Evolutionary conservation across 202 grass and related monocot species (phyloP).

Genomic region (Digitaria exilis): DNA sequence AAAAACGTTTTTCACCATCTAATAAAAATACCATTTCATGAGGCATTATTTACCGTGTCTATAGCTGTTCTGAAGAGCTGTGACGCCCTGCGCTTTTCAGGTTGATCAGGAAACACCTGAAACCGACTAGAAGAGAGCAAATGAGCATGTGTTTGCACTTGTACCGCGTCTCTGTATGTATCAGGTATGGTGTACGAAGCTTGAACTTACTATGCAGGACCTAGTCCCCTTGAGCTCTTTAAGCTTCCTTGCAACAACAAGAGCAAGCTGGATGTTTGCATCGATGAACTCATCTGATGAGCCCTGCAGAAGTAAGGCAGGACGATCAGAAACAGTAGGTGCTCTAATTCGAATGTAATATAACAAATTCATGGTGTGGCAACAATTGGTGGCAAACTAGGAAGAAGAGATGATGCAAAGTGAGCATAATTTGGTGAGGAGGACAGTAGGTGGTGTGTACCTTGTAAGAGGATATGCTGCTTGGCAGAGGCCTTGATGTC

Average conservation of each 20-base stretch:
- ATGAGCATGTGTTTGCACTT: slow-evolving; percentile 26
- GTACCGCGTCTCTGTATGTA: not conserved
- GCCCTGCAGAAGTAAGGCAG: slow-evolving; percentile 52
- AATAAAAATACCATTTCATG: not conserved
- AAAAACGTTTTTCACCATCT: not conserved
- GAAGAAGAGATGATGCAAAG: not conserved
- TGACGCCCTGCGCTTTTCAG: slow-evolving; percentile 84
- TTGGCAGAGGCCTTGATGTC: slow-evolving; percentile 71
- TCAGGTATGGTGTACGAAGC: not conserved
- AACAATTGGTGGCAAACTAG: not conserved
- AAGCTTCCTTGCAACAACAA: slow-evolving; percentile 78
- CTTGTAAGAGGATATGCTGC: slow-evolving; percentile 94
- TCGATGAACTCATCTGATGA: slow-evolving; percentile 98
- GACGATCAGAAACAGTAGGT: not conserved
- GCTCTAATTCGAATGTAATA: too few relatives aligned
- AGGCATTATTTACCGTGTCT: slow-evolving; percentile 64
- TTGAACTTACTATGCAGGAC: slow-evolving; percentile 80
- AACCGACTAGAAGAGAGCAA: slow-evolving; percentile 47
- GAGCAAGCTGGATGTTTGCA: slow-evolving; percentile 96
- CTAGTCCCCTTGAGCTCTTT: slow-evolving; percentile 65
- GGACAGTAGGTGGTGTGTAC: slow-evolving; percentile 53
- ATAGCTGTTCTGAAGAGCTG: slow-evolving; percentile 76
- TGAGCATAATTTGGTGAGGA: slow-evolving; percentile 42
- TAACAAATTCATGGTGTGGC: slow-evolving; percentile 12
- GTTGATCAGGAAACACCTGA: slow-evolving; percentile 97